phyloP scores from a whole-genome alignment of 441 rosid genomes.

The Corymbia calophylla region DNA sequence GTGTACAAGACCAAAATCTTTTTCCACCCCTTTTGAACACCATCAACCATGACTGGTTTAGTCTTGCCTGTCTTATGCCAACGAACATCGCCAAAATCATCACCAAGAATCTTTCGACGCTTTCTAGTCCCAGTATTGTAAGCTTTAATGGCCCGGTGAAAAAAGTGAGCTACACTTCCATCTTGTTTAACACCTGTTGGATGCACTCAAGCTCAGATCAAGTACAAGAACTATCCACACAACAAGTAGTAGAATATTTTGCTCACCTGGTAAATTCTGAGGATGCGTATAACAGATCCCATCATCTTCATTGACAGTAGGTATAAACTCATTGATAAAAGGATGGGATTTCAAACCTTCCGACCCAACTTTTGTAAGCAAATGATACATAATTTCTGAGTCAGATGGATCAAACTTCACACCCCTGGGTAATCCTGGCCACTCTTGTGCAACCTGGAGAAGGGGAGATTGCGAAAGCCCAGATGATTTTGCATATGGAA shows the following conservation, averaged over 20 bases:
- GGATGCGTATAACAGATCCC: constrained; percentile 99
- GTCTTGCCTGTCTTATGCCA: constrained; percentile 98
- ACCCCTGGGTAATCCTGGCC: constrained; percentile 94
- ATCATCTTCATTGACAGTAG: constrained; percentile 68
- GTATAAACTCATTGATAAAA: constrained; percentile 75
- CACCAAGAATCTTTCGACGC: constrained; percentile 85
- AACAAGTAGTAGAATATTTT: neutral
- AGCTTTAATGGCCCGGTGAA: constrained; percentile 87
- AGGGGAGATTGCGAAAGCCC: neutral
- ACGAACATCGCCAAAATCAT: constrained; percentile 72
- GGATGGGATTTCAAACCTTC: constrained; percentile 53
- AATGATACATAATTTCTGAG: constrained; percentile 84
- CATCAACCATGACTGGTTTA: constrained; percentile 71
- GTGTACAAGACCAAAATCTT: constrained; percentile 88
- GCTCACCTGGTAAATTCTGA: constrained; percentile 73
- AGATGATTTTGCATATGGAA: neutral
- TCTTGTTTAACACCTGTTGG: constrained; percentile 68
- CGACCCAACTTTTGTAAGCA: constrained; percentile 56
- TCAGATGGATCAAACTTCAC: constrained; percentile 97
- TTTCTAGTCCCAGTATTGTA: constrained; percentile 89
- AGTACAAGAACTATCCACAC: neutral
- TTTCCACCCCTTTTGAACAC: constrained; percentile 78
- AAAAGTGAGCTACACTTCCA: constrained; percentile 74
- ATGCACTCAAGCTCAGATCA: neutral
- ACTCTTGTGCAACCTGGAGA: constrained; percentile 56